Evolutionary conservation across 768 basidiomycete species (phyloP), one percentile per base, ranked within the genome.

Genomic region (Tubosaeta brunneosetosa): DNA sequence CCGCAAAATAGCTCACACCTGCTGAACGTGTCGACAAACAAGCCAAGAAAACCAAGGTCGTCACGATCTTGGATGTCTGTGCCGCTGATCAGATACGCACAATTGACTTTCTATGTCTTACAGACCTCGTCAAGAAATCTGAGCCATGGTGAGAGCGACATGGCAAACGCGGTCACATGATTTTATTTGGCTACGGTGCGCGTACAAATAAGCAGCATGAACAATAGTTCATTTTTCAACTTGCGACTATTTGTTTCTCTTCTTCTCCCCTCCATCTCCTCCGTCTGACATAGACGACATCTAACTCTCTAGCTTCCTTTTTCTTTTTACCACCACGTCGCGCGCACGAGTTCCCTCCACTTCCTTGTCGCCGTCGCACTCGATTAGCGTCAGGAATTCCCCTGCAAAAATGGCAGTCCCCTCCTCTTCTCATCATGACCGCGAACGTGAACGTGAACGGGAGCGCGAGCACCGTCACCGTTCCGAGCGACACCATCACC

Each of bases 351-450:
- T 64, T 50, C 81, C 85, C 51, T 73, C 80, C 52, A 81, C 83
- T 62, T 86, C 87, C 79, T 77, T 90, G 79, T 89, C 89, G 80
- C 86, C 88, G 52, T 77, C 76, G 65, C 72, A 78, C 55, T 79
- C 78, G 66, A 61, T 77, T 40, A 79, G 77, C 83, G 84, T 81
- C 73, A 86, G 68, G 63, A 57, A 71, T 49, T 59, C 61, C 25
- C 55, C 67, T 45, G 51, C 58, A 42, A 71, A 86, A 77, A 92
- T 92, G 89, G 89, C 89, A 55, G 83, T 88, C 71, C 88, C 88
- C 49, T 89, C 88, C 29, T 89, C 89, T 25, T 91, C 89, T 29
- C 88, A 88, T 60, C 83, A 77, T 55, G 78, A 82, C 41, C 74
- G 84, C 66, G 84, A 77, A 7, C 75, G 76, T 13, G 76, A 69